A percentile compares a stretch with the other conserved stretches of the same genome.
Evolutionary conservation across 2,329 filamentous ascomycete species (phyloP).

Genomic region (Pseudopithomyces maydicus): DNA sequence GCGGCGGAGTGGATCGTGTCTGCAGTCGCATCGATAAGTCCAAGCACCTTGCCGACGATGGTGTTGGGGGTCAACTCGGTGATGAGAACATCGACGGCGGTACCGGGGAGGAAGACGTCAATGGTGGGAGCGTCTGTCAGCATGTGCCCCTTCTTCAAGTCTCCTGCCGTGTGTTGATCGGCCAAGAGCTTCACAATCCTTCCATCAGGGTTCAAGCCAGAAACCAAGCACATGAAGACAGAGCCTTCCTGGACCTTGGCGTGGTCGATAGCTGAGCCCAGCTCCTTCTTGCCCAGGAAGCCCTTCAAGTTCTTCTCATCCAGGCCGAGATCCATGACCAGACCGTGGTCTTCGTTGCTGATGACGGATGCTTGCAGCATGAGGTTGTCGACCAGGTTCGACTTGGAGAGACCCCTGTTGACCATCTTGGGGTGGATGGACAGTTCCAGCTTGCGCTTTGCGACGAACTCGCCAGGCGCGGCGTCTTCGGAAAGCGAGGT

Average conservation of each 20-base stretch:
- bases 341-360: conserved; percentile 94
- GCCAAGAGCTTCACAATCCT: conserved; percentile 88
- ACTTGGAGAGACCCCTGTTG: conserved; percentile 74
- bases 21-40: conserved; percentile 86
- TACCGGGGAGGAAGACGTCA: conserved; percentile 88
- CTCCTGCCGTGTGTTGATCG: conserved; percentile 71
- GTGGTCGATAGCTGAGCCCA: conserved; percentile 69
- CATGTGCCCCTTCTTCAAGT: conserved; percentile 66
- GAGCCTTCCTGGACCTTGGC: conserved; percentile 78
- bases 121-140: conserved; percentile 82
- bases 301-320: conserved; percentile 71
- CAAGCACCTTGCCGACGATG: conserved; percentile 89
- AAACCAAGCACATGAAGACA: conserved; percentile 82
- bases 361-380: conserved; percentile 85
- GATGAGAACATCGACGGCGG: conserved; percentile 83
- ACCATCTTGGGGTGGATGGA: conserved; percentile 79
- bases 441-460: conserved; percentile 83
- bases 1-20: conserved; percentile 88
- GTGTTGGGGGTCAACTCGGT: conserved; percentile 76
- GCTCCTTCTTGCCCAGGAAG: conserved; percentile 84
- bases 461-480: conserved; percentile 51
- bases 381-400: conserved; percentile 74
- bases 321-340: conserved; percentile 90
- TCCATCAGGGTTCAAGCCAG: conserved; percentile 73
- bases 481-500: conserved; percentile 74